Percentiles rank a stretch among this genome's conserved stretches.
phyloP scores from a whole-genome alignment of 2,329 filamentous ascomycete species.

The Davidsoniella virescens region DNA sequence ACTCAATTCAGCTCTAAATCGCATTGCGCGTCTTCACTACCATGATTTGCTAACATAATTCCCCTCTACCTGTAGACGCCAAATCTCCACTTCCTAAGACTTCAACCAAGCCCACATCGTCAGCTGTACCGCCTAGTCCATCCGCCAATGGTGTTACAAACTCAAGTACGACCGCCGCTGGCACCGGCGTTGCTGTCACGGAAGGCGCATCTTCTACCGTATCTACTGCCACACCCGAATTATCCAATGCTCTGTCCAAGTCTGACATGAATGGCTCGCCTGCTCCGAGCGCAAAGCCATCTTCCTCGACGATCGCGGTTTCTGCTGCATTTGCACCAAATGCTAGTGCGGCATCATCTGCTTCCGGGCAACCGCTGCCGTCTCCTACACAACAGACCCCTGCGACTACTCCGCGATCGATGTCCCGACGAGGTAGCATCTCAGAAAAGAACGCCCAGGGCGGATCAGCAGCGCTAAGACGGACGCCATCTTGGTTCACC shows the following conservation, averaged over 20 bases:
- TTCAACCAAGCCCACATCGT: not conserved
- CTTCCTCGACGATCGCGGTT: not conserved
- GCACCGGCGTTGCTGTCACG: not conserved
- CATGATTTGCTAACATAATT: not conserved
- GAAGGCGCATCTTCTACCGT: not conserved
- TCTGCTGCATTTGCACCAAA: not conserved
- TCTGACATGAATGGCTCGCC: not conserved
- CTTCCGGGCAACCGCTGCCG: constrained; percentile 13
- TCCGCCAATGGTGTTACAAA: not conserved
- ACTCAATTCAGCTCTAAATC: too few relatives aligned
- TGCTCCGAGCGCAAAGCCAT: not conserved
- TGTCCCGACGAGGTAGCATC: constrained; percentile 10
- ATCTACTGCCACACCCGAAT: not conserved
- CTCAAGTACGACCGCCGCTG: not conserved
- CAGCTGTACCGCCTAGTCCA: not conserved
- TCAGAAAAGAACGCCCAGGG: constrained; percentile 4
- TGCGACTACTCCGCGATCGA: constrained; percentile 15
- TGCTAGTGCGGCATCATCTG: not conserved
- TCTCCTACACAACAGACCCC: constrained; percentile 15
- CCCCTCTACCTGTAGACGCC: not conserved
- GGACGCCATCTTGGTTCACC: constrained; percentile 79
- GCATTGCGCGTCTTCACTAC: too few relatives aligned
- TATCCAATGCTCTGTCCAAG: not conserved
- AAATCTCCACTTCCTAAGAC: constrained; percentile 1
- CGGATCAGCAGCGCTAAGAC: constrained; percentile 20